phyloP scores from a whole-genome alignment of 805 yeast species.

The Candida sonorensis region DNA sequence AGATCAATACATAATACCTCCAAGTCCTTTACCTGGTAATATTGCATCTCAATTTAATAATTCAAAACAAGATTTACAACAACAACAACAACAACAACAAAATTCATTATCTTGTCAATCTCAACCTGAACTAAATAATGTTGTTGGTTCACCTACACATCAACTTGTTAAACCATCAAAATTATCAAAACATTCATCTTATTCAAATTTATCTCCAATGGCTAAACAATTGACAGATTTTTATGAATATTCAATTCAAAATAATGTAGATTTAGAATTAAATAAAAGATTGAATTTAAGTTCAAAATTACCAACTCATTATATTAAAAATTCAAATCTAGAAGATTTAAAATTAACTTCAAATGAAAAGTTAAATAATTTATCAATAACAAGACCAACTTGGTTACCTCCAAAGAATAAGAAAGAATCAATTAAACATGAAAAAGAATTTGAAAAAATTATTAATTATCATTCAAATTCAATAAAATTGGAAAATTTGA shows the following conservation, averaged over 20 bases:
- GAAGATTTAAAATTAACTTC: slow-evolving; percentile 60
- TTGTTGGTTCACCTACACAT: too few species aligned
- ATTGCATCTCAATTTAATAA: slow-evolving; percentile 2
- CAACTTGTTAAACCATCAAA: too few species aligned
- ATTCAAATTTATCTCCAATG: slow-evolving; percentile 24
- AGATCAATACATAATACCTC: slow-evolving; percentile 29
- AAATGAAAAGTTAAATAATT: slow-evolving; percentile 45
- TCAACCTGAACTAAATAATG: neutral
- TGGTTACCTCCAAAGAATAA: slow-evolving; percentile 63
- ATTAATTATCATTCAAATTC: slow-evolving; percentile 27
- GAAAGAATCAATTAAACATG: slow-evolving; percentile 48
- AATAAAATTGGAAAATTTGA: slow-evolving; percentile 24
- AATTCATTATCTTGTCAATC: neutral
- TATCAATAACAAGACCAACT: slow-evolving; percentile 61
- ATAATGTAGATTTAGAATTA: slow-evolving; percentile 30
- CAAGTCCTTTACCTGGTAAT: slow-evolving; percentile 44
- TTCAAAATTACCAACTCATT: slow-evolving; percentile 30
- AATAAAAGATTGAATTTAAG: slow-evolving; percentile 29
- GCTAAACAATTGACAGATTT: slow-evolving; percentile 35
- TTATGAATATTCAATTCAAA: slow-evolving; percentile 32
- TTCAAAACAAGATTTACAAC: slow-evolving; percentile 1
- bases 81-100: neutral
- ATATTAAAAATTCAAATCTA: slow-evolving; percentile 31
- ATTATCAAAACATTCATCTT: slow-evolving; percentile 23
- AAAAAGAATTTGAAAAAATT: slow-evolving; percentile 40